Percentiles rank a stretch among this genome's conserved stretches.
These are phyloP conservation scores for Backusella luteola DNA, from an alignment of 192 early-diverging fungal genomes.

Conservation along the genomic window DNA sequence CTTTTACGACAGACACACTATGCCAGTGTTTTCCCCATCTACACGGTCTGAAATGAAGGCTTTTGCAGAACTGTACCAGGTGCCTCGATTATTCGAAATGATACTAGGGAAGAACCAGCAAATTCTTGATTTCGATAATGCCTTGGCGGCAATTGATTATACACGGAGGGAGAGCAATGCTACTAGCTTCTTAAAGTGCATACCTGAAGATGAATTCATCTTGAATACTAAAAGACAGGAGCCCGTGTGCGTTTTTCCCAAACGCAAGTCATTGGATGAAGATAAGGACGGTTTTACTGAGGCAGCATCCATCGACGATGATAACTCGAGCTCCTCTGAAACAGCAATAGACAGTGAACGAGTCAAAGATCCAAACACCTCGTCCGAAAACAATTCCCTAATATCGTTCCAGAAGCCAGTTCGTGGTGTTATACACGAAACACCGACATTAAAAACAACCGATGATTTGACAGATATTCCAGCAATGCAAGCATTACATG, in stretches of 20 bases:
- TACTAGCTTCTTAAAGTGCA: neutral
- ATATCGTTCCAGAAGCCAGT: constrained; percentile 1
- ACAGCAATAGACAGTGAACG: neutral
- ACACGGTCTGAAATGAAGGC: neutral
- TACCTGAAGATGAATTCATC: neutral
- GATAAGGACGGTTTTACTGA: neutral
- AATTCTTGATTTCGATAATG: constrained; percentile 7
- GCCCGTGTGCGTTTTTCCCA: neutral
- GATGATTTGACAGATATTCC: constrained; percentile 27
- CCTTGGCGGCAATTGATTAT: neutral
- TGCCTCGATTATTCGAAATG: constrained; percentile 4
- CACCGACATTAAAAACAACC: constrained; percentile 12
- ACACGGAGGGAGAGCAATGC: neutral
- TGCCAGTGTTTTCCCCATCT: neutral
- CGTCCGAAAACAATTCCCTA: neutral
- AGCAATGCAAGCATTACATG: constrained; percentile 29
- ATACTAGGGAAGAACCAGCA: neutral
- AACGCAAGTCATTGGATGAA: neutral
- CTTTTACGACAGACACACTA: neutral
- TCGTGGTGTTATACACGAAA: constrained; percentile 8
- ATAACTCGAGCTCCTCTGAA: neutral
- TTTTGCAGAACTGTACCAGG: neutral
- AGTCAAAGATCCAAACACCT: neutral
- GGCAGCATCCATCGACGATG: neutral
- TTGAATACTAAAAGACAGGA: constrained; percentile 1